phyloP scores from a whole-genome alignment of 2,329 filamentous ascomycete species.

The Ascochyta rabiei region DNA sequence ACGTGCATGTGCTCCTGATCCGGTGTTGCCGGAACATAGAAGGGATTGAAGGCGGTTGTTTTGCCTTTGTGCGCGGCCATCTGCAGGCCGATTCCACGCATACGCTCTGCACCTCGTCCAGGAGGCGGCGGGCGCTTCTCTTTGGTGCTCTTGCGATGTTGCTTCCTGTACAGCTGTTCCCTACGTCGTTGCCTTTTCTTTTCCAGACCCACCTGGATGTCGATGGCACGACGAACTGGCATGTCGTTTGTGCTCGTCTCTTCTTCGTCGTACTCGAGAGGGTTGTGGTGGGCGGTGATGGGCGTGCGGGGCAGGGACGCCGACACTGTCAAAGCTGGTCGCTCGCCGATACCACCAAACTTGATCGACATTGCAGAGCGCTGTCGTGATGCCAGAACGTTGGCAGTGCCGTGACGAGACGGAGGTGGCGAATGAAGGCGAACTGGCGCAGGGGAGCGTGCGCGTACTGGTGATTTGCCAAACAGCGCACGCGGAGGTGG shows the following conservation, averaged over 20 bases:
- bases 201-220: constrained; percentile 90
- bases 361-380: constrained; percentile 50
- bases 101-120: constrained; percentile 88
- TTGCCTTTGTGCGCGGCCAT: constrained; percentile 72
- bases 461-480: constrained; percentile 72
- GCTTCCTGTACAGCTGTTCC: constrained; percentile 90
- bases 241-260: constrained; percentile 52
- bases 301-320: constrained; percentile 85
- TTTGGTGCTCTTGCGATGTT: constrained; percentile 80
- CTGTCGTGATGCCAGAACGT: constrained; percentile 39
- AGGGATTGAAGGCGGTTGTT: constrained; percentile 31
- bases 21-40: constrained; percentile 32
- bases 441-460: constrained; percentile 51
- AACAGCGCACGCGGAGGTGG: constrained; percentile 63
- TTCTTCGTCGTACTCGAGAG: constrained; percentile 49
- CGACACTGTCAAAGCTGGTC: constrained; percentile 75
- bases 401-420: constrained; percentile 53
- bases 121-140: constrained; percentile 71
- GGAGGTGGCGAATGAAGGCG: constrained; percentile 71
- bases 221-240: constrained; percentile 89
- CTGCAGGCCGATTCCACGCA: constrained; percentile 88
- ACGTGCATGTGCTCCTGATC: constrained; percentile 52
- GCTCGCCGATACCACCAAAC: constrained; percentile 61
- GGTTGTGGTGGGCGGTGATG: constrained; percentile 50
- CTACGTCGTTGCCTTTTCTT: constrained; percentile 90